Base-by-base conservation (phyloP, 306 rosid species). In the Begonia peltatifolia region DNA sequence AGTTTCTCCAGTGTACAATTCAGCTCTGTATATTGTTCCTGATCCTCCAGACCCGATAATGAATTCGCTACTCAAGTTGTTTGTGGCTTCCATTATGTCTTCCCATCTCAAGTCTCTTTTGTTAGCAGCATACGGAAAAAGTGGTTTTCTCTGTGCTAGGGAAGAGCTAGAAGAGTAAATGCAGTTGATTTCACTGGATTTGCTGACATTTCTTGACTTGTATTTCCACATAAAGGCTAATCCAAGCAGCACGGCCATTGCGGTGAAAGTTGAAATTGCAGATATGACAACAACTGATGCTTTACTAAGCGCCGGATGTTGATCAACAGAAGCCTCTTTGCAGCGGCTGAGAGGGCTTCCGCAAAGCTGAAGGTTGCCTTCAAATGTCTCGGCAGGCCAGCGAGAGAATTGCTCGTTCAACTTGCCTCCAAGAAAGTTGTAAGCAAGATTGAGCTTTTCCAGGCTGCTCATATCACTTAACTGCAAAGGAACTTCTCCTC, bases 1-100 rank as follows among this genome's bases (percentile, higher is more conserved):
- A 1, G 69, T 90, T 56, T 90, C 95, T 55, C 94, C 83, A 0
- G 55, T 69, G 52, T 68, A 20, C 59, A 90, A 63, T 56, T 86
- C 92, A 11, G 99, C 99, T 73, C 70, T 81, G 79, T 83, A 90
- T 66, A 90, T 64, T 64, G 82, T 77, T 46, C 95, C 99, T 1
- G 99, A 86, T 9, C 99, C 95, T 51, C 99, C 99, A 1, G 94
- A 74, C 6, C 99, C 99, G 30, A 90, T 81, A 20, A 83, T 54
- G 74, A 83, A 90, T 66, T 86, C 82, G 5, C 77, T 79, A 35
- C 90, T 78, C 53, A 90, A 78, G 46, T 79, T 71, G 74, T 81
- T 66, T 0, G 99, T 90, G 47, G 92, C 94, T 41, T 74, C 84
- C 92, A 90, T 83, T 60, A 90, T 86, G 53, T 90, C 86, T 53